Conservation (phyloP, 2,329 filamentous ascomycete genomes). For the Remersonia thermophila region DNA sequence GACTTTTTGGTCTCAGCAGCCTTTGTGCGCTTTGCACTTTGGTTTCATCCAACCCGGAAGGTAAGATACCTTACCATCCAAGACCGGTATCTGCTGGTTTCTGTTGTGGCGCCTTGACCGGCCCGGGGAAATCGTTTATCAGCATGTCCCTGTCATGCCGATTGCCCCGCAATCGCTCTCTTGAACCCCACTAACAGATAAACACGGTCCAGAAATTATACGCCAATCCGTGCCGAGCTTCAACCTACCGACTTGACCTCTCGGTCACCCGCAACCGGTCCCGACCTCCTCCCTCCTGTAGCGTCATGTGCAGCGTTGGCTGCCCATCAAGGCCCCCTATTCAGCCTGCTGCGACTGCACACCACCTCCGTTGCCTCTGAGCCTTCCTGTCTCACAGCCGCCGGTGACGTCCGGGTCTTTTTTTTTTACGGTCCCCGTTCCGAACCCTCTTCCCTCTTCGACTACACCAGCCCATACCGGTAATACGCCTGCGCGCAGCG, state of each 20-base stretch:
- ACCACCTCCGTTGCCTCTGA: too few species aligned
- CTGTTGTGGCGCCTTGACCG: neutral
- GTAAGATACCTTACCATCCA: conserved; percentile 1
- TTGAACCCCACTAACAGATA: conserved; percentile 22
- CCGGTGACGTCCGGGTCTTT: too few species aligned
- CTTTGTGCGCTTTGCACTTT: neutral
- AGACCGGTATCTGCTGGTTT: neutral
- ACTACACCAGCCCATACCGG: too few species aligned
- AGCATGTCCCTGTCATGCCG: conserved; percentile 11
- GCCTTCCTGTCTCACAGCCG: too few species aligned
- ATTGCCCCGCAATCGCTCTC: conserved; percentile 17
- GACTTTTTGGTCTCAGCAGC: neutral
- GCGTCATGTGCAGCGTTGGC: neutral
- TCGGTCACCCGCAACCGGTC: conserved; percentile 12
- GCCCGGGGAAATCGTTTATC: conserved; percentile 13
- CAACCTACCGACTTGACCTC: neutral
- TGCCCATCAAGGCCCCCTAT: conserved; percentile 15
- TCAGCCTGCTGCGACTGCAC: conserved; percentile 1
- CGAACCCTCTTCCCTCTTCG: too few species aligned
- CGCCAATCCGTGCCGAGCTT: conserved; percentile 13
- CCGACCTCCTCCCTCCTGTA: neutral
- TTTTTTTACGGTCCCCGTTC: too few species aligned
- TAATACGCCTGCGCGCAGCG: too few species aligned
- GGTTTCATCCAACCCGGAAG: neutral
- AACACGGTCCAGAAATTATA: conserved; percentile 15